Evolutionary conservation across 2,329 filamentous ascomycete genomes (phyloP).

Genomic region (Pseudocercospora vitis): DNA sequence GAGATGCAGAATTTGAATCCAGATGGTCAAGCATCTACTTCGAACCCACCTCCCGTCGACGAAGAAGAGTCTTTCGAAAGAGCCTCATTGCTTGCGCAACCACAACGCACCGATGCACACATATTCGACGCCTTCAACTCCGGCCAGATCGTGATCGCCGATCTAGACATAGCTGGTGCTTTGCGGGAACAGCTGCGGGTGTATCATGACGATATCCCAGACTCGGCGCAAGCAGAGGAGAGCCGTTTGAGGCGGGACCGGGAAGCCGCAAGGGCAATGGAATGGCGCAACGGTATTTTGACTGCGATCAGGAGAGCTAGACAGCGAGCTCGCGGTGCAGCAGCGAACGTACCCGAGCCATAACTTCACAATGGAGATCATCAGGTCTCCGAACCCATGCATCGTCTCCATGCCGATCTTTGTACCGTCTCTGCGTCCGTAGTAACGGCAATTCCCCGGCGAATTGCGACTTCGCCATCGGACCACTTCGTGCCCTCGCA

Average conservation of each 20-base stretch:
- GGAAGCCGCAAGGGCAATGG: constrained; percentile 12
- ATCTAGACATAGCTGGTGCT: constrained; percentile 45
- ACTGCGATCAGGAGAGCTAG: constrained; percentile 4
- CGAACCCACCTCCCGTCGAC: constrained; percentile 2
- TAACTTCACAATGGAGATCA: too few relatives aligned
- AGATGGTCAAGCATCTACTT: constrained; percentile 14
- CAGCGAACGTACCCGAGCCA: not conserved
- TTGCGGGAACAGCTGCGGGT: constrained; percentile 45
- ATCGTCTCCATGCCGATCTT: too few relatives aligned
- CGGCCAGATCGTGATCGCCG: constrained; percentile 49
- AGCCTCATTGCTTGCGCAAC: constrained; percentile 22
- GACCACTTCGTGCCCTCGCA: too few relatives aligned
- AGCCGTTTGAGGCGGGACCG: constrained; percentile 21
- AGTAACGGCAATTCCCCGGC: too few relatives aligned
- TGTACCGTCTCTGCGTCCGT: too few relatives aligned
- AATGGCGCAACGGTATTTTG: constrained; percentile 5
- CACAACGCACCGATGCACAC: constrained; percentile 34
- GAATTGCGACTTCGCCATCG: too few relatives aligned
- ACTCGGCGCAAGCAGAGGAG: constrained; percentile 13
- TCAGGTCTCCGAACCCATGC: too few relatives aligned
- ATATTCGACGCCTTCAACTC: constrained; percentile 49
- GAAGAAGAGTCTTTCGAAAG: constrained; percentile 21
- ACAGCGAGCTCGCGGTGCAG: not conserved
- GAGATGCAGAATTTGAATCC: constrained; percentile 43
- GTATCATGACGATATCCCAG: constrained; percentile 36